Base-by-base conservation (phyloP, 257 asterid genomes). In the Cynanchum wilfordii region DNA sequence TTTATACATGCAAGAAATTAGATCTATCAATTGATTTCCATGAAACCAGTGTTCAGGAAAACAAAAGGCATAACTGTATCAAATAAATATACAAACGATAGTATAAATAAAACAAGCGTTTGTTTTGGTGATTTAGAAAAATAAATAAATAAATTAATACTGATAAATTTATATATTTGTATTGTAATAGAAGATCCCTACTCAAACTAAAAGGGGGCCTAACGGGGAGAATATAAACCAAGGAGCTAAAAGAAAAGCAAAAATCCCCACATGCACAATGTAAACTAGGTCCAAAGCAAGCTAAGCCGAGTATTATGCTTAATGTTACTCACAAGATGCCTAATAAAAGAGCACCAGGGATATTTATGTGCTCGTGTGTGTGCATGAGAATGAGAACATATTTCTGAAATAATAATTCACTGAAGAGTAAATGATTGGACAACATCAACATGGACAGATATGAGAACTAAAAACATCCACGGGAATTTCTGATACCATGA, bases 11-110 rank as follows among this genome's bases (percentile, higher is more conserved):
- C 36, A 67, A 45, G 6, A 10, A 29, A 51, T n/a, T 62, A 25
- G 42, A 11, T 51, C 62, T 20, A 67, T 42, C 71, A 4, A 68
- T 42, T n/a, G 67, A 56, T 38, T 24, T 15, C 16, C 68, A 73
- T 54, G 58, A 20, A 19, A 38, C 7, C 22, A 7, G 30, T 69
- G 30, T 69, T 50, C 9, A 15, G 20, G 27, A 56, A 27, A 29
- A 77, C 20, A 47, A 42, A 20, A 63, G 9, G 27, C 30, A 70
- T n/a, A 76, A 52, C 47, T 71, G 38, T 57, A 57, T 25, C 64
- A 7, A 22, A 57, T 3, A 57, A 5, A 22, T 57, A 24, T 57
- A 57, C 15, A 57, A 72, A 45, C 11, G 7, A 40, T 40, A 40
- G 10, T 40, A 40, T 8, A 40, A 40, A 40, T 40, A 40, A 7